Conservation (phyloP, 1,139 yeast genomes). For the Candida sp. region DNA sequence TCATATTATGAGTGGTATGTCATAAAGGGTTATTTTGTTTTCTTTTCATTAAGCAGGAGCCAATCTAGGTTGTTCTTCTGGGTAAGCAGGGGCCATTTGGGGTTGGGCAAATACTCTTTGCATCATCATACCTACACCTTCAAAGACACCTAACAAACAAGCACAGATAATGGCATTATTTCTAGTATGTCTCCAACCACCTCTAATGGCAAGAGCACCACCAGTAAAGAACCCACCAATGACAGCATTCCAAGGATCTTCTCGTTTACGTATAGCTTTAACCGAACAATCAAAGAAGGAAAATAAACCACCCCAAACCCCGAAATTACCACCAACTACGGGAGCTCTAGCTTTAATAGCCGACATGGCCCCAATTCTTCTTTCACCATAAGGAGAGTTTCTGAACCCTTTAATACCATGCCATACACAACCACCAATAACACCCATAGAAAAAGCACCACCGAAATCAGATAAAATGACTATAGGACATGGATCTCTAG, state of each 20-base stretch:
- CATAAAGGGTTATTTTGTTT: no score
- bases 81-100: conserved; percentile 75
- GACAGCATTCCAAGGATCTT: conserved; percentile 98
- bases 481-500: conserved; percentile 99
- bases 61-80: conserved; percentile 53
- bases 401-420: conserved; percentile 99
- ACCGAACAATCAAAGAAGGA: conserved; percentile 95
- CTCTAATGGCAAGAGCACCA: conserved; percentile 97
- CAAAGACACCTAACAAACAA: conserved; percentile 91
- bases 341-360: conserved; percentile 98
- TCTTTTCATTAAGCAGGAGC: conserved; percentile 25
- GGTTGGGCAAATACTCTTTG: conserved; percentile 90
- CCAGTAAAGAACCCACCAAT: conserved; percentile 99
- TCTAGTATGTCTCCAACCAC: conserved; percentile 97
- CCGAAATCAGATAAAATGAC: conserved; percentile 97
- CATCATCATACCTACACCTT: conserved; percentile 97
- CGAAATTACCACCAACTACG: conserved; percentile 97
- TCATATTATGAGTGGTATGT: no score
- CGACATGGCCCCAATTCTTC: conserved; percentile 82
- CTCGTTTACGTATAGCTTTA: conserved; percentile 93
- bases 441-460: conserved; percentile 99
- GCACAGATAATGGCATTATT: conserved; percentile 98
- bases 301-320: conserved; percentile 99
- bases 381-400: conserved; percentile 95
- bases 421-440: conserved; percentile 97